Base-by-base conservation (phyloP, 2,329 filamentous ascomycete genomes). In the Helotiales sp. region DNA sequence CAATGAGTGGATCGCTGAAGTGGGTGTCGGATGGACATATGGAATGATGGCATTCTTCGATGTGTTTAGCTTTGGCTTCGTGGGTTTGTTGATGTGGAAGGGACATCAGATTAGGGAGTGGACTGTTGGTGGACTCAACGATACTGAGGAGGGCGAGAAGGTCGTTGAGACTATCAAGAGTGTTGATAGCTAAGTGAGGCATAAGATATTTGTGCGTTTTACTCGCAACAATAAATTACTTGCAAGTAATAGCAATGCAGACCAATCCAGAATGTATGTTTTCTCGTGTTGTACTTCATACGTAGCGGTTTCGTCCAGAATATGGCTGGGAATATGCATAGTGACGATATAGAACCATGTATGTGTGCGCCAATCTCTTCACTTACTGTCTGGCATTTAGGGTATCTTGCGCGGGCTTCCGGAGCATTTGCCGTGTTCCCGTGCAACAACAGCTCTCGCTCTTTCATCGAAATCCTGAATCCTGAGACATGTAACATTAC, bases 11-110 rank as follows among this genome's bases (percentile, higher is more conserved):
- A 68, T 71, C n/a, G 66, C 54, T 5, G 68, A 63, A 9, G 72
- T 75, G 2, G 69, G 67, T 24, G 63, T 73, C 8, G 71, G 71
- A 6, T 76, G 74, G 74, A 71, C 73, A 3, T 75, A 73, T 64
- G 74, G 74, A 0, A 75, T 73, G 67, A 71, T 72, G 67, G 72
- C 72, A 1, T 73, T 75, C 34, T 72, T 75, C 24, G 64, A 58
- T 5, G 27, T 71, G 0, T 54, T 66, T 4, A 60, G 63, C 0
- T 72, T 65, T 31, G 30, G 57, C 13, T 65, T 67, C 19, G 52
- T 70, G 12, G 44, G 68, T 12, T 42, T 66, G 22, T 49, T 73
- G 29, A 69, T 71, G 56, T 63, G 66, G 29, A 69, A 64, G 56
- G 70, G 70, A 3, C 60, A 66, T 15, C 17, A 27, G 25, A 65